These are phyloP conservation scores for Ganoderma sinense DNA, from an alignment of 1,284 basidiomycete genomes.

Conservation along the genomic window DNA sequence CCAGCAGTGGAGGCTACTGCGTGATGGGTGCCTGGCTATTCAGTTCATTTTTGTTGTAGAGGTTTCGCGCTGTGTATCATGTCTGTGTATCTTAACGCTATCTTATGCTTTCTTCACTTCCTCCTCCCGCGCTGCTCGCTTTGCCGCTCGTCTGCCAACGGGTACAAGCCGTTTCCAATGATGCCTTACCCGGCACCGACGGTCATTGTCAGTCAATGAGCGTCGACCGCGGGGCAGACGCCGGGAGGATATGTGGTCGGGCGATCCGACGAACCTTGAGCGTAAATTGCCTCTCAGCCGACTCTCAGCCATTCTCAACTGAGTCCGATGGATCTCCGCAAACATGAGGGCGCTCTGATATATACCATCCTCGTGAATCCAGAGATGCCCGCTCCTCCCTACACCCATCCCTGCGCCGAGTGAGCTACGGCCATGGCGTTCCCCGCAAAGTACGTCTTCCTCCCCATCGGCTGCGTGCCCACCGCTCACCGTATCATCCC, in stretches of 20 bases:
- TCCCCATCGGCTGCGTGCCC: background rate
- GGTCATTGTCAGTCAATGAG: background rate
- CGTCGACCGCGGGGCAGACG: background rate
- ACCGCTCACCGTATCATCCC: background rate
- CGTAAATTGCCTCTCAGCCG: conserved; percentile 26
- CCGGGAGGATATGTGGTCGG: background rate
- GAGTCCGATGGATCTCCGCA: conserved; percentile 33
- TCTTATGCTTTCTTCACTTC: conserved; percentile 22
- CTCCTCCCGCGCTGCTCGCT: background rate
- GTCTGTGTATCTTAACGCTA: conserved; percentile 9
- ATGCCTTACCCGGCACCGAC: conserved; percentile 1
- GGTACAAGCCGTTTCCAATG: background rate
- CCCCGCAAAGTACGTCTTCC: conserved; percentile 16
- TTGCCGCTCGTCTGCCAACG: background rate
- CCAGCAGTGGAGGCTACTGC: conserved; percentile 24
- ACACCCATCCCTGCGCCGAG: conserved; percentile 3
- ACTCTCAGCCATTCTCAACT: conserved; percentile 21
- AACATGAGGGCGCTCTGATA: conserved; percentile 20
- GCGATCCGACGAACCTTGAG: conserved; percentile 16
- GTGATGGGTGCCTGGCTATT: conserved; percentile 11
- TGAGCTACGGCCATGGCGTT: conserved; percentile 16
- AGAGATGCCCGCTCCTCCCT: conserved; percentile 9
- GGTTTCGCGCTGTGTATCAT: background rate
- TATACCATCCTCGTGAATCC: conserved; percentile 2
- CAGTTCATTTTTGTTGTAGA: background rate